Percentiles rank a stretch among this genome's conserved stretches.
Conservation (phyloP, 108 stramenopile genomes). For the Cyclotella baltica region DNA sequence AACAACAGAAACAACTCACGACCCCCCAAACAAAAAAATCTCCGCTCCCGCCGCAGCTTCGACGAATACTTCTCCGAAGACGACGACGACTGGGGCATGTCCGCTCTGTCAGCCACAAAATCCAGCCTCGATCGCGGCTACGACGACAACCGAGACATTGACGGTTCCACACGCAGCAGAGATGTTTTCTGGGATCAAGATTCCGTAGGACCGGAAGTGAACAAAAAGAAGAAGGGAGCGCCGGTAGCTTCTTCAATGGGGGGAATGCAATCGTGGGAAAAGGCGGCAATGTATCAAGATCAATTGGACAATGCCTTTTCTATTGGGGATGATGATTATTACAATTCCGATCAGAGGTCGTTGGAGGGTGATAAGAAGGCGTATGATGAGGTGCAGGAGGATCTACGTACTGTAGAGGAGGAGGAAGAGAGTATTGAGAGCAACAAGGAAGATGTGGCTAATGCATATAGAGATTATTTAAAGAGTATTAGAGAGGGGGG, state of each 20-base stretch:
- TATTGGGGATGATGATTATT: conserved; percentile 35
- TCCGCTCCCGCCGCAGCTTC: neutral
- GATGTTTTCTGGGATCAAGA: conserved; percentile 14
- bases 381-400: conserved; percentile 32
- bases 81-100: conserved; percentile 49
- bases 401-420: conserved; percentile 31
- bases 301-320: conserved; percentile 23
- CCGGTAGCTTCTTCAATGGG: too few species aligned
- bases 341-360: conserved; percentile 13
- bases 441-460: conserved; percentile 35
- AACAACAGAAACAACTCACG: neutral
- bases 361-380: conserved; percentile 14
- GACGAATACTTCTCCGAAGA: conserved; percentile 36
- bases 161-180: neutral
- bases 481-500: conserved; percentile 50
- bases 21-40: neutral
- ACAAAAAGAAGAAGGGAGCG: neutral
- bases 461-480: conserved; percentile 48
- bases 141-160: neutral
- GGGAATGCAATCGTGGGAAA: conserved; percentile 27
- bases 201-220: neutral
- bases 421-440: conserved; percentile 11
- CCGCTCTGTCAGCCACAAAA: conserved; percentile 20
- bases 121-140: neutral
- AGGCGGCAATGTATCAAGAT: conserved; percentile 32